phyloP scores from a whole-genome alignment of 2,329 filamentous ascomycete species.

The Aspergillus tubingensis region DNA sequence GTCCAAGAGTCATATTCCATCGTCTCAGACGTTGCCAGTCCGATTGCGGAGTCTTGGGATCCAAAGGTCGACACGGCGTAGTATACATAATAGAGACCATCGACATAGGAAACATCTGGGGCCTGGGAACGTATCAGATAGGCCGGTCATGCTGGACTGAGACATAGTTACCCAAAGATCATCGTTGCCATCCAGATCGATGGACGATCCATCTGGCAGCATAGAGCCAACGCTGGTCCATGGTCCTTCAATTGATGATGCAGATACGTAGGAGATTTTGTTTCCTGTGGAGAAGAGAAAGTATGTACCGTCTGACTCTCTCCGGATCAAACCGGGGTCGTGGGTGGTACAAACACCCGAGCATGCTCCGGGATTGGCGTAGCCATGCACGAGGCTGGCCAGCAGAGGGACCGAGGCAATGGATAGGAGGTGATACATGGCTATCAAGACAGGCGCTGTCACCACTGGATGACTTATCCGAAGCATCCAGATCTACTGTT shows the following conservation, averaged over 20 bases:
- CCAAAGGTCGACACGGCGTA: conserved; percentile 67
- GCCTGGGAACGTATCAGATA: conserved; percentile 48
- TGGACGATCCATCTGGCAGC: conserved; percentile 49
- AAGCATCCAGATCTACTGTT: not conserved
- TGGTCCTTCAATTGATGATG: conserved; percentile 51
- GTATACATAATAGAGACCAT: conserved; percentile 64
- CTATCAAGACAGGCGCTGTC: not conserved
- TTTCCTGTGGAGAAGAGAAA: conserved; percentile 57
- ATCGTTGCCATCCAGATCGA: conserved; percentile 47
- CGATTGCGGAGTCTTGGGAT: conserved; percentile 63
- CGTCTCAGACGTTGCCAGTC: conserved; percentile 53
- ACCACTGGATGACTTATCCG: not conserved
- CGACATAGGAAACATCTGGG: conserved; percentile 63
- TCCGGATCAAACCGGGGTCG: conserved; percentile 53
- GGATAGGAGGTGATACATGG: conserved; percentile 14
- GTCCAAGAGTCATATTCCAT: conserved; percentile 41
- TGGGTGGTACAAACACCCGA: conserved; percentile 42
- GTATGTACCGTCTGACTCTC: conserved; percentile 52
- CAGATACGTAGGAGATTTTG: conserved; percentile 52
- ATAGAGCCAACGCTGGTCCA: conserved; percentile 53
- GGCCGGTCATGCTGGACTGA: not conserved
- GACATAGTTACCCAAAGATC: conserved; percentile 52
- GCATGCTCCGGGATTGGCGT: conserved; percentile 34
- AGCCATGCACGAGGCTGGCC: conserved; percentile 26
- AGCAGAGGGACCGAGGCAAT: conserved; percentile 11